phyloP scores from a whole-genome alignment of 192 early-diverging fungal genomes.

The Podila horticola region DNA sequence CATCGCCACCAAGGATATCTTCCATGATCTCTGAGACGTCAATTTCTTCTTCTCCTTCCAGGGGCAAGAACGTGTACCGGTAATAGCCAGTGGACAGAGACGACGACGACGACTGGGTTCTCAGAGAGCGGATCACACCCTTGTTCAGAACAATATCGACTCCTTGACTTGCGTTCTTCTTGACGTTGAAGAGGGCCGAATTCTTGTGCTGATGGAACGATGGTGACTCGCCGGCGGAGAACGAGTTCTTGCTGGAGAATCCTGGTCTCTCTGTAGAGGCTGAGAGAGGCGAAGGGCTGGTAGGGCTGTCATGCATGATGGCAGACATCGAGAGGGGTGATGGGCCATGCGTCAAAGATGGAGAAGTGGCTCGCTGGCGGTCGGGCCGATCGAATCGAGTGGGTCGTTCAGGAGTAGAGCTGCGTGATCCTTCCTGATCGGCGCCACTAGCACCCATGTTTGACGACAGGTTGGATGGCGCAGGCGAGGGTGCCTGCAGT shows the following conservation, averaged over 20 bases:
- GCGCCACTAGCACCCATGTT: slow-evolving; percentile 12
- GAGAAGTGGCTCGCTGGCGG: slow-evolving; percentile 39
- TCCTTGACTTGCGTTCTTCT: slow-evolving; percentile 38
- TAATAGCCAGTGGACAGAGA: slow-evolving; percentile 9
- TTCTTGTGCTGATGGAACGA: neutral
- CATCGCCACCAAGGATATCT: slow-evolving; percentile 44
- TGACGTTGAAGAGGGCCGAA: slow-evolving; percentile 11
- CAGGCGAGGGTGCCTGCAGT: slow-evolving; percentile 41
- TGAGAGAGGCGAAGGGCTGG: neutral
- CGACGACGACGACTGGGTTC: slow-evolving; percentile 8
- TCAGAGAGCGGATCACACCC: slow-evolving; percentile 39
- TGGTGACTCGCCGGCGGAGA: neutral
- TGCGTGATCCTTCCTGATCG: slow-evolving; percentile 36
- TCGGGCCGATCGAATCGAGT: slow-evolving; percentile 20
- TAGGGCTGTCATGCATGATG: slow-evolving; percentile 10
- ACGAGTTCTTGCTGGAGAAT: slow-evolving; percentile 1
- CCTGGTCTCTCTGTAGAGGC: neutral
- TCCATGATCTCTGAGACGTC: slow-evolving; percentile 59
- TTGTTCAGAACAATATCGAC: slow-evolving; percentile 52
- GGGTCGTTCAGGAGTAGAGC: slow-evolving; percentile 34
- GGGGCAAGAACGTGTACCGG: slow-evolving; percentile 53
- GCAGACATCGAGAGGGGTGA: slow-evolving; percentile 45
- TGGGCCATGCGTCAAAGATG: slow-evolving; percentile 42
- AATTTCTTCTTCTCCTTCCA: slow-evolving; percentile 47
- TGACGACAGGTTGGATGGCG: slow-evolving; percentile 33